phyloP scores from a whole-genome alignment of 2,329 filamentous ascomycete species.

The Clonostachys chloroleuca region DNA sequence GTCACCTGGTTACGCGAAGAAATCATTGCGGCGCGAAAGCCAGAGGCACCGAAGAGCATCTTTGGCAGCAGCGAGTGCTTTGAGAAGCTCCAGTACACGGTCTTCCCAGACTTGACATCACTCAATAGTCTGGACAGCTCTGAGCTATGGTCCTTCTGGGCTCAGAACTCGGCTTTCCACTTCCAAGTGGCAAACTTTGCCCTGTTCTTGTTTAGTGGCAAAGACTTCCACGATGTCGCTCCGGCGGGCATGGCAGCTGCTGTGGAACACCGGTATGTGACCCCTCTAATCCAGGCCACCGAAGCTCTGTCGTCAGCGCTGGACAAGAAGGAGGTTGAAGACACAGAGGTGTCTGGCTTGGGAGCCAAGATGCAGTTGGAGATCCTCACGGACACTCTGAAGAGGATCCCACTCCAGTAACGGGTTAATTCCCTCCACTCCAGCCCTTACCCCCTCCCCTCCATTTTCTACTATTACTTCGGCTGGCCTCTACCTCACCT shows the following conservation, averaged over 20 bases:
- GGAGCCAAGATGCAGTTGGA: constrained; percentile 28
- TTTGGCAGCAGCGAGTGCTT: constrained; percentile 53
- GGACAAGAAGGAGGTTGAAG: constrained; percentile 22
- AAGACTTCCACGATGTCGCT: constrained; percentile 39
- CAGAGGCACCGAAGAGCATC: constrained; percentile 19
- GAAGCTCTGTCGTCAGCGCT: constrained; percentile 23
- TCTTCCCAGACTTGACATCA: constrained; percentile 53
- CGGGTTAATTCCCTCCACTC: background rate
- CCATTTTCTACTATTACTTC: too few species aligned
- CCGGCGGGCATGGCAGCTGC: constrained; percentile 52
- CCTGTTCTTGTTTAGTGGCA: constrained; percentile 46
- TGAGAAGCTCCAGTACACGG: constrained; percentile 54
- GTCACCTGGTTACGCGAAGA: constrained; percentile 62
- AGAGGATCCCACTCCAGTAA: constrained; percentile 32
- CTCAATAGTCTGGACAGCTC: constrained; percentile 34
- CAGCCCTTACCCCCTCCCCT: too few species aligned
- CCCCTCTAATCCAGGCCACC: constrained; percentile 43
- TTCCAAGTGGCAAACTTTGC: constrained; percentile 59
- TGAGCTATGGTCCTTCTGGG: constrained; percentile 46
- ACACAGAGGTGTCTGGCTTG: constrained; percentile 8
- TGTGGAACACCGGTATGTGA: constrained; percentile 53
- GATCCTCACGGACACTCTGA: constrained; percentile 36
- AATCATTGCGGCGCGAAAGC: constrained; percentile 39
- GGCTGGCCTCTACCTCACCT: too few species aligned
- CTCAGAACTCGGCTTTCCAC: constrained; percentile 47